Base-by-base conservation (phyloP, 2,329 filamentous ascomycete genomes). In the Parastagonospora nodorum region DNA sequence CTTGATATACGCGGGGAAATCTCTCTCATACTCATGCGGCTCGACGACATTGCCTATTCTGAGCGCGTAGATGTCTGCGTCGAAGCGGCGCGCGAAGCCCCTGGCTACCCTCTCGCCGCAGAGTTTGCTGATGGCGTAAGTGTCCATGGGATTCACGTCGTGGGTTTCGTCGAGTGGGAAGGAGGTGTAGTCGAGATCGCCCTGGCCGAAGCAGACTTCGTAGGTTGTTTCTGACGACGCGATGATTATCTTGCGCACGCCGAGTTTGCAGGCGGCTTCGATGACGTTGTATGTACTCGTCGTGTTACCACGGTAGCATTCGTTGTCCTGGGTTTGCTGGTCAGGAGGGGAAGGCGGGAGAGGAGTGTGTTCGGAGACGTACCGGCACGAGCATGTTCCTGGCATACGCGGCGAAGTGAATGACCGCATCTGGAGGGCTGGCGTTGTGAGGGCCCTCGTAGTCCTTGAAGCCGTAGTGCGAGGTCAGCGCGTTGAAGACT, bases 21-120 rank as follows among this genome's bases (percentile, higher is more conserved):
- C 75, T 2, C 71, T 65, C 45, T 74, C 77, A 56, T 87, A 86
- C 63, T 86, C 83, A 42, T 86, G 80, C 4, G 84, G 84, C 51
- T 83, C 82, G 50, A 87, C 78, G 5, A 87, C 81, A 46, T 84
- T 82, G 10, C 84, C 84, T 42, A 87, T 85, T 2, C 84, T 75
- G 19, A 87, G 66, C 0, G 78, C 80, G 60, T 87, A 87, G 55
- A 87, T 84, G 64, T 87, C 84, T 2, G 73, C 74, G 33, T 64
- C 60, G 57, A 82, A 87, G 2, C 84, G 74, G 1, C 81, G 74
- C 0, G 84, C 79, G 54, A 86, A 86, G 1, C 80, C 78, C 2
- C 82, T 73, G 0, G 82, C 84, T 1, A 82, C 80, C 9, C 80
- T 76, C 66, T 87, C 84, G 7, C 80, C 81, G 47, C 81, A 82